phyloP scores from a whole-genome alignment of 257 asterid species.

The Capsicum pubescens region DNA sequence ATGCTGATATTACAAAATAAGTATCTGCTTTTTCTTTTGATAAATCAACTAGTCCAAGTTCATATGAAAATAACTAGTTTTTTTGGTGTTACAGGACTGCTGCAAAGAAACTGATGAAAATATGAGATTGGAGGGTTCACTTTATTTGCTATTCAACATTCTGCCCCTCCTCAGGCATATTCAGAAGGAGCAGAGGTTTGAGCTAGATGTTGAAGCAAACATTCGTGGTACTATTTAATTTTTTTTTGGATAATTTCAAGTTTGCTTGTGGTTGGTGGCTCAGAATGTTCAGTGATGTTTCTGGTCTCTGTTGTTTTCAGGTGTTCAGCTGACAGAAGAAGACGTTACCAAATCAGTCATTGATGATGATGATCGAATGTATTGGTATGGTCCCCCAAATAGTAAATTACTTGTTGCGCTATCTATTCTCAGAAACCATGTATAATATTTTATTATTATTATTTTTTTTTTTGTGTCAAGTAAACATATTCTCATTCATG shows the following conservation, averaged over 20 bases:
- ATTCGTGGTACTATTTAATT: conserved; percentile 51
- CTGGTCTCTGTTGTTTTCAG: conserved; percentile 44
- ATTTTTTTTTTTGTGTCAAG: too few species aligned
- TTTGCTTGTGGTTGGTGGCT: conserved; percentile 21
- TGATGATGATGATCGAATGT: conserved; percentile 68
- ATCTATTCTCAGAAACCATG: conserved; percentile 2
- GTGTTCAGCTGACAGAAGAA: conserved; percentile 57
- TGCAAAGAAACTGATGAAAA: conserved; percentile 48
- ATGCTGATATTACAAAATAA: conserved; percentile 23
- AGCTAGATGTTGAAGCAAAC: conserved; percentile 59
- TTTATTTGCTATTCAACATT: conserved; percentile 59
- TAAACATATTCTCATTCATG: too few species aligned
- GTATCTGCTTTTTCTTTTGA: conserved; percentile 24
- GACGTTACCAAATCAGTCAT: conserved; percentile 48
- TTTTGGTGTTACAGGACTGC: conserved; percentile 40
- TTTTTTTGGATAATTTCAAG: conserved; percentile 14
- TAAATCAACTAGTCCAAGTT: not conserved
- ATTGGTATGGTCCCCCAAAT: conserved; percentile 55
- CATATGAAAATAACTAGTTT: conserved; percentile 18
- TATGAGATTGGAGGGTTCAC: conserved; percentile 51
- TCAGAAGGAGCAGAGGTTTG: conserved; percentile 62
- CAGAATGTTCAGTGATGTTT: conserved; percentile 29
- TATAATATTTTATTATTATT: not conserved
- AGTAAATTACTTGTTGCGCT: not conserved
- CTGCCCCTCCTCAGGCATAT: conserved; percentile 71